Evolutionary conservation across 305 asterid genomes (phyloP).

Genomic region (Nicotiana rustica): DNA sequence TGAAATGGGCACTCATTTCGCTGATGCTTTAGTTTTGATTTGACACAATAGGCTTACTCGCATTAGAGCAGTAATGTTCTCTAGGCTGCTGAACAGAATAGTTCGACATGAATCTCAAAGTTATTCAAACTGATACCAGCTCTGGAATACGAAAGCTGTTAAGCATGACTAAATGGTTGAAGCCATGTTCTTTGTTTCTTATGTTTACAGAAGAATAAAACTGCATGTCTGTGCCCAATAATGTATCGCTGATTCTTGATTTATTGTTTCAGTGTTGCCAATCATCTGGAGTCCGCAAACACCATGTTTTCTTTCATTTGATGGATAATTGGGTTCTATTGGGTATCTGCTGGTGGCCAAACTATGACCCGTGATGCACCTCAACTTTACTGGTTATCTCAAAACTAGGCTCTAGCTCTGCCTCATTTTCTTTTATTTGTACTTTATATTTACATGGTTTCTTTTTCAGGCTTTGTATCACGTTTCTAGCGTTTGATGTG

Average conservation of each 20-base stretch:
- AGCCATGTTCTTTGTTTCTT: neutral
- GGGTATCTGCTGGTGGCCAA: slow-evolving; percentile 92
- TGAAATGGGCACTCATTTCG: neutral
- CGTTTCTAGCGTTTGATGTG: slow-evolving; percentile 96
- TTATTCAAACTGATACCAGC: neutral
- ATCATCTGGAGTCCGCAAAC: slow-evolving; percentile 92
- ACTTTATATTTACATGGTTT: slow-evolving; percentile 28
- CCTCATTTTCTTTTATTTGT: slow-evolving; percentile 10
- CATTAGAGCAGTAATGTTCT: neutral
- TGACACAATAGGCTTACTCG: neutral
- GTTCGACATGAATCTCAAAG: slow-evolving; percentile 15
- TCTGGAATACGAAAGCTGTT: slow-evolving; percentile 19
- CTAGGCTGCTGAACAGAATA: slow-evolving; percentile 26
- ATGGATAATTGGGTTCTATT: slow-evolving; percentile 98
- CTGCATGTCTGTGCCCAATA: slow-evolving; percentile 7
- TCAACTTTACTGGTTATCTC: slow-evolving; percentile 88
- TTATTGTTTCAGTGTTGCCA: slow-evolving; percentile 63
- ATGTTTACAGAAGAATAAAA: neutral
- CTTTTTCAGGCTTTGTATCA: slow-evolving; percentile 90
- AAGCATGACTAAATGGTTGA: slow-evolving; percentile 28
- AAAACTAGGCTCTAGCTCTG: neutral
- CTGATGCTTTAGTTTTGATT: slow-evolving; percentile 21
- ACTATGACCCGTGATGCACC: slow-evolving; percentile 72
- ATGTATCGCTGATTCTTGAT: neutral
- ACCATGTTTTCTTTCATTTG: slow-evolving; percentile 97